Evolutionary conservation across 768 basidiomycete species (phyloP).

Genomic region (Coprinopsis cinerea): DNA sequence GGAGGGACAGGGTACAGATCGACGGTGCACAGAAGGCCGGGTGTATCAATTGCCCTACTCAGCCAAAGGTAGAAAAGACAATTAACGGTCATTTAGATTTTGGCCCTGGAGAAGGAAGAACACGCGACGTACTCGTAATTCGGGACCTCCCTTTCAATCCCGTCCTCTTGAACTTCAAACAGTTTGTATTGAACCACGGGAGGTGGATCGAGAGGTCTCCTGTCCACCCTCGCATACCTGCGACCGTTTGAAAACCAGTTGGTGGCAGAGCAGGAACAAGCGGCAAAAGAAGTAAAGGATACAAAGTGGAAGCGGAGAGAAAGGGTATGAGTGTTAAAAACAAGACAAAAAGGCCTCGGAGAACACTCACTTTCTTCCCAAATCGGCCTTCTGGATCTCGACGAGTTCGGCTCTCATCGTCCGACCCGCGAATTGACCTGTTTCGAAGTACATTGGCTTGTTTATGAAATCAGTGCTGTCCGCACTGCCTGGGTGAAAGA

Average conservation of each 20-base stretch:
- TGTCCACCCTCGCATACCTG: conserved; percentile 58
- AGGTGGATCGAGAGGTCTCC: conserved; percentile 61
- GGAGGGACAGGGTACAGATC: conserved; percentile 70
- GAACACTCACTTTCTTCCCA: conserved; percentile 65
- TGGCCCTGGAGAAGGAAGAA: too few species aligned
- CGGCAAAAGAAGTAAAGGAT: conserved; percentile 3
- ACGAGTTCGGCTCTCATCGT: conserved; percentile 48
- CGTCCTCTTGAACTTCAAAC: conserved; percentile 39
- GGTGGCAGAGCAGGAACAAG: conserved; percentile 1
- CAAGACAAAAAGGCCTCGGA: conserved; percentile 8
- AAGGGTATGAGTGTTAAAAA: neutral
- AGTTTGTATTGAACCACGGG: conserved; percentile 52
- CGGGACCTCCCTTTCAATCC: conserved; percentile 34
- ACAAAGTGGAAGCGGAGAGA: neutral
- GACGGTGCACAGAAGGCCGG: conserved; percentile 70
- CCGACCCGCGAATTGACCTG: conserved; percentile 57
- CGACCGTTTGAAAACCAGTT: conserved; percentile 7
- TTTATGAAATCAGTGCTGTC: conserved; percentile 32
- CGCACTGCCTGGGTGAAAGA: too few species aligned
- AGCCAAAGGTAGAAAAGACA: conserved; percentile 1
- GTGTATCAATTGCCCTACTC: conserved; percentile 52
- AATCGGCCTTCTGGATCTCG: conserved; percentile 60
- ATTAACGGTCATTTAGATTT: too few species aligned
- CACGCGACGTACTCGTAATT: conserved; percentile 40
- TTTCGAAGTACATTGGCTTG: conserved; percentile 46